Percentiles rank a stretch among this genome's conserved stretches.
Evolutionary conservation across 139 green algal genomes (phyloP).

Genomic region (Chlorella sp.): DNA sequence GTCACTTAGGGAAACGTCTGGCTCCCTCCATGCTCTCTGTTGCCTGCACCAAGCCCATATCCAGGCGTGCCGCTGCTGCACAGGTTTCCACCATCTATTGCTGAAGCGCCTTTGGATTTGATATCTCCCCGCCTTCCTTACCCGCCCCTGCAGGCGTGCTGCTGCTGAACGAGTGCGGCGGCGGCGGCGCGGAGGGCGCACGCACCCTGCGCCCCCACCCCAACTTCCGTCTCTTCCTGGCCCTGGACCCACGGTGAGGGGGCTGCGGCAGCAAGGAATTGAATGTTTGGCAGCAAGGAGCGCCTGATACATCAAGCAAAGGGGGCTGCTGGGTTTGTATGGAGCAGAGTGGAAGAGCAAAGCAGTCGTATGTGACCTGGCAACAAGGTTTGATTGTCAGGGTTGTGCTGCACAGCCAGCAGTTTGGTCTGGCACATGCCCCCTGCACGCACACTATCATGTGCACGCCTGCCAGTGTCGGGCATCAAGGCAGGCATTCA

Average conservation of each 20-base stretch:
- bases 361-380: too few species aligned
- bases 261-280: neutral
- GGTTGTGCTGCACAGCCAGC: too few species aligned
- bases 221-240: constrained; percentile 95
- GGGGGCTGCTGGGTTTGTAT: neutral
- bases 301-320: too few species aligned
- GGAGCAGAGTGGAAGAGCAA: neutral
- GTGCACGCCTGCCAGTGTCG: too few species aligned
- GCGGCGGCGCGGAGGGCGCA: constrained; percentile 44
- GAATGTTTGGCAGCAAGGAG: neutral
- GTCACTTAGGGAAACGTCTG: too few species aligned
- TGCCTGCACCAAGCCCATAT: neutral
- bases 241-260: constrained; percentile 78
- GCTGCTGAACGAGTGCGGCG: constrained; percentile 89
- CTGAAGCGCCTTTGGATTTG: too few species aligned
- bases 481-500: too few species aligned
- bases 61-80: neutral
- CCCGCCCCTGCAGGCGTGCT: constrained; percentile 67
- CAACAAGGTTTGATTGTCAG: too few species aligned
- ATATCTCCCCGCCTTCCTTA: neutral
- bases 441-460: too few species aligned
- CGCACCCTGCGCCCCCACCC: constrained; percentile 87
- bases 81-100: neutral
- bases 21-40: neutral
- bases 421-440: too few species aligned